Base-by-base conservation (phyloP, 495 filamentous ascomycete genomes). In the Trichoderma erinaceum region DNA sequence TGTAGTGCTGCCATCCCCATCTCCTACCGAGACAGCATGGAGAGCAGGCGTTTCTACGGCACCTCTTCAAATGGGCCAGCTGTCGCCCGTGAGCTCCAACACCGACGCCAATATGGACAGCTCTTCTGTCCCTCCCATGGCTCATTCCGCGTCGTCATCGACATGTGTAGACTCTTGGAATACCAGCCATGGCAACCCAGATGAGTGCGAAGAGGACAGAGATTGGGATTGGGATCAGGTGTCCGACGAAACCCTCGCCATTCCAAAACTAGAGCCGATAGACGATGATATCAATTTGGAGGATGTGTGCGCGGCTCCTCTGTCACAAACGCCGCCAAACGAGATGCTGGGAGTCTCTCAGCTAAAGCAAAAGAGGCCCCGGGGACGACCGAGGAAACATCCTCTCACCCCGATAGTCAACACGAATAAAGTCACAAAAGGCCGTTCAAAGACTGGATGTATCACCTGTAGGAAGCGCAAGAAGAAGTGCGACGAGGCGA, bases 401-500 rank as follows among this genome's bases (percentile, higher is more conserved):
- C 92, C 92, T 18, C 80, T 89, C 44, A 82, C 83, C 8, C 78
- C 83, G 41, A 77, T 76, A 63, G 69, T 77, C 46, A 68, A 72
- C 15, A 74, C 76, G 38, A 85, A 82, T 76, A 95, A 95, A 71
- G 76, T 90, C 67, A 87, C 91, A 63, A 95, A 96, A 72, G 91
- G 90, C n/a, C 84, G 93, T 23, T 96, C 92, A 68, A 97, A 97
- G 81, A 97, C 93, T 4, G 93, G 93, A 0, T 97, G 93, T 78
- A 89, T 95, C 68, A 97, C 93, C 64, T 97, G 93, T 81, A 85
- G 93, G 67, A 89, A 90, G 73, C 83, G 93, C 41, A 97, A 97
- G 82, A 97, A 97, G 89, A 97, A 97, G 80, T 97, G 93, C 78
- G 93, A 97, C 75, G 93, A 97, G 81, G 87, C 88, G n/a, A 96